Evolutionary conservation across 1,139 yeast species (phyloP).

Genomic region (Taphrina betulina): DNA sequence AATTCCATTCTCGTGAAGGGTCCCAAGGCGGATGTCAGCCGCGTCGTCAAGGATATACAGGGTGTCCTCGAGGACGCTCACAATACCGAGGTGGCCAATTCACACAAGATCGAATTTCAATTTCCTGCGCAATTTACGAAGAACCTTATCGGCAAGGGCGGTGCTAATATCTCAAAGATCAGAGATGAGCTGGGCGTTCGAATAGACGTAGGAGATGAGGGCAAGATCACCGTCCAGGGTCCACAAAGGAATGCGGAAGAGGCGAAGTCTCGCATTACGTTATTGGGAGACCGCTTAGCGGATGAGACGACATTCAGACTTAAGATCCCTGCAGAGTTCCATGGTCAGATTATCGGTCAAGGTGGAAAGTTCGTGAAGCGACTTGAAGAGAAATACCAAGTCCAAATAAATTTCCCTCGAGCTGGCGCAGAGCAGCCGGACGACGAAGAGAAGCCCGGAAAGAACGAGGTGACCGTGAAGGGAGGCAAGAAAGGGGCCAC

Average conservation of each 20-base stretch:
- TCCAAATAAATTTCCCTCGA: constrained; percentile 71
- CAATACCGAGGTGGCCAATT: constrained; percentile 60
- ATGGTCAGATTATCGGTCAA: constrained; percentile 80
- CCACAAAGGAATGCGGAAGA: constrained; percentile 75
- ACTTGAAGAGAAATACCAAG: constrained; percentile 84
- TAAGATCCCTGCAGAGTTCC: constrained; percentile 72
- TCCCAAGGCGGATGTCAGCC: constrained; percentile 55
- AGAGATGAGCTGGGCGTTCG: constrained; percentile 77
- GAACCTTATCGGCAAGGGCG: constrained; percentile 86
- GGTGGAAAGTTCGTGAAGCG: constrained; percentile 79
- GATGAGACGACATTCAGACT: constrained; percentile 71
- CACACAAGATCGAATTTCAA: constrained; percentile 55
- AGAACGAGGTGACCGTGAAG: constrained; percentile 70
- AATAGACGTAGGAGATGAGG: constrained; percentile 64
- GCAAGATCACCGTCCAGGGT: constrained; percentile 68
- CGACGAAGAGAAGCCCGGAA: constrained; percentile 42
- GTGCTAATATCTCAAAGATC: constrained; percentile 66
- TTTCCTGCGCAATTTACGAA: constrained; percentile 70
- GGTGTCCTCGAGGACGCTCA: constrained; percentile 62
- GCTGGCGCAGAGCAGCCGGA: constrained; percentile 35
- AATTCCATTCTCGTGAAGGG: constrained; percentile 63
- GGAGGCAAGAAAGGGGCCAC: constrained; percentile 92
- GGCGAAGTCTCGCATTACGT: constrained; percentile 60
- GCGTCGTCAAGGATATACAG: constrained; percentile 55
- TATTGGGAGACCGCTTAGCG: constrained; percentile 71